phyloP scores from a whole-genome alignment of 371 early-diverging fungal genomes.

The Capniomyces stellatus region DNA sequence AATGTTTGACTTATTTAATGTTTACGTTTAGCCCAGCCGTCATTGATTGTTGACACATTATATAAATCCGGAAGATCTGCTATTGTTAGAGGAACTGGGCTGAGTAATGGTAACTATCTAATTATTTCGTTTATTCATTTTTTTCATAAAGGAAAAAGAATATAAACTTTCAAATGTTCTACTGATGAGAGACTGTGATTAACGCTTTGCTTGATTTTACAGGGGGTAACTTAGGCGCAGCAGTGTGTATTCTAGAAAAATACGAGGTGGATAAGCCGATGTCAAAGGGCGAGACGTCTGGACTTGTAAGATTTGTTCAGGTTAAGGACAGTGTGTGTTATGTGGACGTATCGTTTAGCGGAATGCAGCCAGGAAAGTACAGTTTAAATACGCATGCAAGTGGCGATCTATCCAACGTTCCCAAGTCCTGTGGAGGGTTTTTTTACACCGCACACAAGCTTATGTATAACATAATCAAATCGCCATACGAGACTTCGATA shows the following conservation, averaged over 20 bases:
- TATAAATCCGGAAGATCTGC: constrained; percentile 49
- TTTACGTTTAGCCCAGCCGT: constrained; percentile 36
- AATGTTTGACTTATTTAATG: background rate
- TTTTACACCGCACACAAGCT: constrained; percentile 25
- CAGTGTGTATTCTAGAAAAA: constrained; percentile 73
- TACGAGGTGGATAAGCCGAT: constrained; percentile 19
- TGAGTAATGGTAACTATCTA: constrained; percentile 31
- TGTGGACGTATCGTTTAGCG: constrained; percentile 57
- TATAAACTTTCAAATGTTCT: too few relatives aligned
- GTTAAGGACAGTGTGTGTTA: constrained; percentile 42
- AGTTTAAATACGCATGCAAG: constrained; percentile 53
- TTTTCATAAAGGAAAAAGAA: background rate
- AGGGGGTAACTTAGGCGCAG: constrained; percentile 47
- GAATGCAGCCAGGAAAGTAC: constrained; percentile 43
- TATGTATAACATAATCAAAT: constrained; percentile 6
- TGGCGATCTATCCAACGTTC: constrained; percentile 38
- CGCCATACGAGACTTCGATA: background rate
- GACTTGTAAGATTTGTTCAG: constrained; percentile 67
- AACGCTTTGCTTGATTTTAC: too few relatives aligned
- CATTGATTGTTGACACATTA: constrained; percentile 33
- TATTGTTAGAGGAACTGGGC: constrained; percentile 57
- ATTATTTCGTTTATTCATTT: too few relatives aligned
- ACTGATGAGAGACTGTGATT: too few relatives aligned
- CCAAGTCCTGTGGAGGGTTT: constrained; percentile 24
- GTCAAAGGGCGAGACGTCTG: constrained; percentile 28